Conservation (phyloP, 1,139 yeast species). For the Eremothecium cymbalariae region DNA sequence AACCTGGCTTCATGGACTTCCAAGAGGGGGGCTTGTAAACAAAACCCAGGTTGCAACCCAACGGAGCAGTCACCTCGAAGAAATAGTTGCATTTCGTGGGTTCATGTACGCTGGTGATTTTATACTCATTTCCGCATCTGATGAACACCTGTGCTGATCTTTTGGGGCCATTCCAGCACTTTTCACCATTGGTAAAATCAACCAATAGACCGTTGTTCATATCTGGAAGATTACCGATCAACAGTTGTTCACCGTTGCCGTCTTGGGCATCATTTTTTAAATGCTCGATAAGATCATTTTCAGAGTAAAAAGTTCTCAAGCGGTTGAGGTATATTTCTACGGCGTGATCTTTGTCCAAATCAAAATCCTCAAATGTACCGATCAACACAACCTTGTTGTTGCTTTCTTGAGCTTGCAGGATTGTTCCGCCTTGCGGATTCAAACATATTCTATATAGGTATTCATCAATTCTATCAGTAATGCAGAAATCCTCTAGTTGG, state of each 20-base stretch:
- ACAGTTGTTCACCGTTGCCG: constrained; percentile 22
- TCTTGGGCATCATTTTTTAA: constrained; percentile 21
- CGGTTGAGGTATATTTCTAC: constrained; percentile 17
- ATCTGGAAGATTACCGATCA: constrained; percentile 25
- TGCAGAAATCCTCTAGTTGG: constrained; percentile 10
- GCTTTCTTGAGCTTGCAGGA: constrained; percentile 21
- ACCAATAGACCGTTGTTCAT: constrained; percentile 35
- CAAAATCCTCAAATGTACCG: constrained; percentile 18
- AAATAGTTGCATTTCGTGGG: constrained; percentile 81
- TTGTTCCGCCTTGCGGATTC: constrained; percentile 14
- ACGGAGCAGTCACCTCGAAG: constrained; percentile 56
- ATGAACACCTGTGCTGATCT: constrained; percentile 62
- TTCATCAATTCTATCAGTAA: constrained; percentile 16
- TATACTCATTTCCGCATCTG: constrained; percentile 54
- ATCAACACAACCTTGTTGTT: constrained; percentile 19
- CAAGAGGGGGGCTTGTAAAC: constrained; percentile 10
- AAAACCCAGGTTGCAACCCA: constrained; percentile 46
- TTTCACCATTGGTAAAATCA: constrained; percentile 56
- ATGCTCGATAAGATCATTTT: constrained; percentile 22
- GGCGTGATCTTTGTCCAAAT: constrained; percentile 15
- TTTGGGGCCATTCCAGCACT: constrained; percentile 93
- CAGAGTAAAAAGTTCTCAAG: constrained; percentile 19
- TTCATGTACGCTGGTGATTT: constrained; percentile 63
- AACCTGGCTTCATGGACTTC: too few species aligned
- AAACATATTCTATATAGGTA: constrained; percentile 23